These are phyloP conservation scores for Rhodocollybia butyracea DNA, from an alignment of 768 basidiomycete species.

Conservation along the genomic window DNA sequence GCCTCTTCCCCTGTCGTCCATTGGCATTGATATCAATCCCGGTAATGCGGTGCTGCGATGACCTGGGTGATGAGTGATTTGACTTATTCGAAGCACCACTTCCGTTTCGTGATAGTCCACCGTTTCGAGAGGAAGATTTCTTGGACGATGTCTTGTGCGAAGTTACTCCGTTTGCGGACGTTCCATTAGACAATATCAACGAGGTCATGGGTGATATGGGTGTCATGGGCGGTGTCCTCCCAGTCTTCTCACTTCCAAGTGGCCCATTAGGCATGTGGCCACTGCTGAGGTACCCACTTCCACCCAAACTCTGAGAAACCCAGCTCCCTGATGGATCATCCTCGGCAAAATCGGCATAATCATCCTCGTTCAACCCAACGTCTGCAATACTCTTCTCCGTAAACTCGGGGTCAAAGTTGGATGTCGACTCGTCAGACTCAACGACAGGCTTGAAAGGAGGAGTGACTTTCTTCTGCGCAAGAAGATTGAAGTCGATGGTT, in stretches of 20 bases:
- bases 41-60: constrained; percentile 13
- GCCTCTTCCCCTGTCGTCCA: constrained; percentile 42
- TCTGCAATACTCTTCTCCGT: constrained; percentile 87
- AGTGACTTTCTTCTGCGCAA: constrained; percentile 84
- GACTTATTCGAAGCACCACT: neutral
- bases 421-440: constrained; percentile 97
- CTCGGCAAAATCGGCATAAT: constrained; percentile 18
- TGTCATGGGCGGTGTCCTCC: constrained; percentile 6
- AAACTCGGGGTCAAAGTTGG: constrained; percentile 98
- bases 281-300: constrained; percentile 6
- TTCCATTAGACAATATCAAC: neutral
- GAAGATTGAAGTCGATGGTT: constrained; percentile 86
- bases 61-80: constrained; percentile 1
- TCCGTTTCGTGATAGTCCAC: constrained; percentile 8
- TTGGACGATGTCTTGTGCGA: neutral
- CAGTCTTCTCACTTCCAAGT: constrained; percentile 54
- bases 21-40: constrained; percentile 60
- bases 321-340: constrained; percentile 44
- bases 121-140: constrained; percentile 9
- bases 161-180: neutral
- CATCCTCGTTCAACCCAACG: constrained; percentile 33
- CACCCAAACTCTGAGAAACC: constrained; percentile 48
- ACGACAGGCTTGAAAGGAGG: constrained; percentile 98
- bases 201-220: constrained; percentile 6
- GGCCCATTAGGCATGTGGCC: constrained; percentile 74